Evolutionary conservation across 1,284 basidiomycete genomes (phyloP).

Genomic region (Austroboletus niveus): DNA sequence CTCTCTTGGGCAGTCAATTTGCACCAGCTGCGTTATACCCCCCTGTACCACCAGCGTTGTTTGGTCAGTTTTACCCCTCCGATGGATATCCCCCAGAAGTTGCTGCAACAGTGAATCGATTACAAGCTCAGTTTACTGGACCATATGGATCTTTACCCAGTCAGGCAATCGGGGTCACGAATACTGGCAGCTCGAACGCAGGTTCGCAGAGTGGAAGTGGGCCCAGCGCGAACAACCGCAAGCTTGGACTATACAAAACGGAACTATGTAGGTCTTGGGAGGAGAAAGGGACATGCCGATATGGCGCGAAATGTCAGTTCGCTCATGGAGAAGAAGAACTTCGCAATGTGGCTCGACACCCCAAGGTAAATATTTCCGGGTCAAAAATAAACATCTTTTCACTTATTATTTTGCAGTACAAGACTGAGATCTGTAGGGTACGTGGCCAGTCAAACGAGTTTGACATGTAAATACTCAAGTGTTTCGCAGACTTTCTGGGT

Average conservation of each 20-base stretch:
- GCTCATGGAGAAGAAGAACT: constrained; percentile 89
- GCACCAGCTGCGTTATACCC: constrained; percentile 46
- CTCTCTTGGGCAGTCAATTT: constrained; percentile 62
- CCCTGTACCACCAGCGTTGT: constrained; percentile 45
- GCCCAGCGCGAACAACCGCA: constrained; percentile 85
- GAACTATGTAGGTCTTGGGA: constrained; percentile 92
- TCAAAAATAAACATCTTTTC: constrained; percentile 2
- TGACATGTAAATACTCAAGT: constrained; percentile 15
- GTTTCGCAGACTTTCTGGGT: constrained; percentile 79
- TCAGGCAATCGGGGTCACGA: constrained; percentile 36
- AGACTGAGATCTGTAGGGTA: constrained; percentile 89
- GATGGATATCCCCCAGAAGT: constrained; percentile 58
- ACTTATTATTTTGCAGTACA: constrained; percentile 56
- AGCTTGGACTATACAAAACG: constrained; percentile 88
- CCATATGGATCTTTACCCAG: constrained; percentile 49
- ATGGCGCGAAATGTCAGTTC: constrained; percentile 86
- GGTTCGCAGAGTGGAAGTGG: constrained; percentile 44
- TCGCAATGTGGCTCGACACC: constrained; percentile 77
- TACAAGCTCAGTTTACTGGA: constrained; percentile 59
- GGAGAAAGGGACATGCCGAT: constrained; percentile 87
- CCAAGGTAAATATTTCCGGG: constrained; percentile 58
- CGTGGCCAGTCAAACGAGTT: constrained; percentile 29
- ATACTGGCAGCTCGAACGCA: constrained; percentile 37
- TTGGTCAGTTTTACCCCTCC: constrained; percentile 66
- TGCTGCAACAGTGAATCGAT: constrained; percentile 55